phyloP scores from a whole-genome alignment of 23 red algal genomes.

The Gracilaria caudata region DNA sequence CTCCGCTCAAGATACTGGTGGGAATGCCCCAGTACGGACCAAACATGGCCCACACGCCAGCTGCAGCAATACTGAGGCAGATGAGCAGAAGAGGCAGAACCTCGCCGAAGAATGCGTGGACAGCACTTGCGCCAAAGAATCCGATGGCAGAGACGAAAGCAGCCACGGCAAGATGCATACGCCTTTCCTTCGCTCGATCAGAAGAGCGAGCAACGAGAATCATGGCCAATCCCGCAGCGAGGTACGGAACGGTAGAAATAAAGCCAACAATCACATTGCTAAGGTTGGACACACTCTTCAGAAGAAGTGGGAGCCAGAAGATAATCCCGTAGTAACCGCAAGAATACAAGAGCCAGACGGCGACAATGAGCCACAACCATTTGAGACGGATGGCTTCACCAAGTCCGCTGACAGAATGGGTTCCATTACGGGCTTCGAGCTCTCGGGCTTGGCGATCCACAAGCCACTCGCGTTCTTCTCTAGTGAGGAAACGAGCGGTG shows the following conservation, averaged over 20 bases:
- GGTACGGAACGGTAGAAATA: constrained; percentile 60
- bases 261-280: constrained; percentile 57
- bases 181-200: constrained; percentile 48
- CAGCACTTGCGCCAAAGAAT: constrained; percentile 58
- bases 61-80: constrained; percentile 54
- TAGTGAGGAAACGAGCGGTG: constrained; percentile 53
- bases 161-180: constrained; percentile 60
- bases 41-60: constrained; percentile 71
- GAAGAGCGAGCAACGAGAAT: constrained; percentile 67
- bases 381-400: constrained; percentile 49
- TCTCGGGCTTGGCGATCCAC: constrained; percentile 57
- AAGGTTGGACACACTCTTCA: constrained; percentile 56
- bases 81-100: constrained; percentile 32
- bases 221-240: constrained; percentile 46
- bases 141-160: constrained; percentile 59
- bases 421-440: constrained; percentile 37
- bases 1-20: constrained; percentile 55
- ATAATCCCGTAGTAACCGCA: constrained; percentile 75
- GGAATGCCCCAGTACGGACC: constrained; percentile 75
- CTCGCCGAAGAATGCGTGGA: constrained; percentile 42
- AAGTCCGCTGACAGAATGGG: constrained; percentile 43
- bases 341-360: constrained; percentile 64
- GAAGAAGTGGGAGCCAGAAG: constrained; percentile 75
- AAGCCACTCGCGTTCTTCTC: constrained; percentile 58
- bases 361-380: constrained; percentile 67